A percentile compares a stretch with the other conserved stretches of the same genome.
These are phyloP conservation scores for Wickerhamomyces queroliae DNA, from an alignment of 805 yeast genomes.

Conservation along the genomic window DNA sequence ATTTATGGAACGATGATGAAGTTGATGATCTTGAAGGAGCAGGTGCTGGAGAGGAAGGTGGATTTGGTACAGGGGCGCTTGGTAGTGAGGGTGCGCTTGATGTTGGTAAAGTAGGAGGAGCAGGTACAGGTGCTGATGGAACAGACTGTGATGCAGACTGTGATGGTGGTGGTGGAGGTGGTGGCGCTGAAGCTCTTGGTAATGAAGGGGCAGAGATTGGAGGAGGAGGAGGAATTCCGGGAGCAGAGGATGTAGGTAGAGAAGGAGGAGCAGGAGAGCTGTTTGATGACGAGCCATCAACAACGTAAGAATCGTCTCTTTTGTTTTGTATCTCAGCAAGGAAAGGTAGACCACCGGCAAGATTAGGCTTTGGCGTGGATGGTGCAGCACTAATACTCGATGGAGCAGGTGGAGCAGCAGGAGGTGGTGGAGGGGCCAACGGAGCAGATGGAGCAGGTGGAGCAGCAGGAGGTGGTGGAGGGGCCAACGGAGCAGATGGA, in stretches of 20 bases:
- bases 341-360: conserved; percentile 35
- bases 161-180: conserved; percentile 11
- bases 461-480: conserved; percentile 12
- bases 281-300: conserved; percentile 26
- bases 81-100: conserved; percentile 11
- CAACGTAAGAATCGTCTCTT: conserved; percentile 35
- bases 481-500: conserved; percentile 8
- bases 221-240: conserved; percentile 7
- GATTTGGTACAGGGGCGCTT: conserved; percentile 10
- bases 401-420: conserved; percentile 11
- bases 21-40: conserved; percentile 18
- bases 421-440: conserved; percentile 8
- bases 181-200: conserved; percentile 7
- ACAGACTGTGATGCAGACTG: conserved; percentile 16
- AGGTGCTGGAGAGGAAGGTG: conserved; percentile 7
- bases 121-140: conserved; percentile 10
- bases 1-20: conserved; percentile 17
- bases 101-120: conserved; percentile 7
- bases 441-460: conserved; percentile 14
- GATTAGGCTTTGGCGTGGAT: conserved; percentile 13
- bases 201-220: conserved; percentile 15
- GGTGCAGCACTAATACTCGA: conserved; percentile 12
- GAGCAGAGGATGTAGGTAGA: conserved; percentile 13
- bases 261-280: conserved; percentile 14
- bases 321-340: conserved; percentile 39